Evolutionary conservation across 2,329 filamentous ascomycete genomes (phyloP), one percentile per base, ranked within the genome.

Genomic region (Drechslera avenae): DNA sequence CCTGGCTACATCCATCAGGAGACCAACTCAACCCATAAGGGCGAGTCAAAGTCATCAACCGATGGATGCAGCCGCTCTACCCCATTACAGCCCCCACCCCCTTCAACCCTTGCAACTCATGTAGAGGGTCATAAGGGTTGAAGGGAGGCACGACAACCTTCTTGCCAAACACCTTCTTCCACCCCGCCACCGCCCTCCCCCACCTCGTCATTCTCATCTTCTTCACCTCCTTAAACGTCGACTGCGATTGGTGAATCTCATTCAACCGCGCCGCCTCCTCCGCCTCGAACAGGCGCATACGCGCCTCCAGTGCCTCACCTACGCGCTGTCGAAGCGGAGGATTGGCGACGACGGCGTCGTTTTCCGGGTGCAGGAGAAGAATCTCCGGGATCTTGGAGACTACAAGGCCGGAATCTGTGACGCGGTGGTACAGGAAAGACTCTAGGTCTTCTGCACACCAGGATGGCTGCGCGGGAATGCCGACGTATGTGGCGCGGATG

Each of bases 351-450:
- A 30, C 19, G 5, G 13, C 16, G 13, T 62, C 59, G 16, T 52
- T 30, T 1, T 59, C 48, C 5, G 57, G 52, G 18, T 59, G 57
- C n/a, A 62, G 17, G 1, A 44, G 28, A 1, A 64, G 21, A 2
- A 64, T 60, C 1, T 45, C 17, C 0, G 57, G 53, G 18, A 62
- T 37, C 4, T 44, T 37, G 12, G n/a, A 9, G 5, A 52, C 7
- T 1, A 23, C 5, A 0, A 64, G 26, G 1, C 59, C 57, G 3
- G 43, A 48, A 3, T 36, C 48, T 4, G 28, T 9, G 32, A 52
- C 42, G 10, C 53, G 53, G 14, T 44, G 34, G 33, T 57, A 64
- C 17, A 64, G 32, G 32, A 54, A 52, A 1, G 28, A 36, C 28
- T 48, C 44, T 0, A 64, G 43, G 6, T 49, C 43, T 2, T 57